These are phyloP conservation scores for Bruguiera gymnorhiza DNA, from an alignment of 345 rosid genomes.

Conservation along the genomic window DNA sequence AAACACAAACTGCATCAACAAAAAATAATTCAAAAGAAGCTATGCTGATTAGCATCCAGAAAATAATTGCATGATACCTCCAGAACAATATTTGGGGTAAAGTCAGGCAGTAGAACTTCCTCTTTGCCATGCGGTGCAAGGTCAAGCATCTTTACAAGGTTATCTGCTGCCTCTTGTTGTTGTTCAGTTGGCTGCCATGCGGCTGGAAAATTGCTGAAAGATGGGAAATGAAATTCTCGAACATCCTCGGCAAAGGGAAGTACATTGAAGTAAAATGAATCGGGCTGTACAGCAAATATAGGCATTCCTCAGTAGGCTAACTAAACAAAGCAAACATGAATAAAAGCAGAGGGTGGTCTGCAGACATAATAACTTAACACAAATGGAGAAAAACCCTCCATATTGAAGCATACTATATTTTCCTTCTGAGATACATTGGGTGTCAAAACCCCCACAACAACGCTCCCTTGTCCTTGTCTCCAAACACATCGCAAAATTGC, in stretches of 20 bases:
- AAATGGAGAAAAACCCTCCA: not conserved
- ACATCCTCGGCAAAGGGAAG: slow-evolving; percentile 90
- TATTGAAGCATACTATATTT: slow-evolving; percentile 49
- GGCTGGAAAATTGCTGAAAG: slow-evolving; percentile 65
- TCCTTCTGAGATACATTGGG: slow-evolving; percentile 70
- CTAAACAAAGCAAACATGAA: slow-evolving; percentile 14
- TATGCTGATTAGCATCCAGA: not conserved
- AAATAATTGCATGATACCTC: slow-evolving; percentile 43
- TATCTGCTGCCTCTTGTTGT: slow-evolving; percentile 81
- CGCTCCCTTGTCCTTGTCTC: slow-evolving; percentile 78
- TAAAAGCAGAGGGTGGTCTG: not conserved
- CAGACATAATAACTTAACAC: slow-evolving; percentile 3
- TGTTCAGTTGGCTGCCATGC: slow-evolving; percentile 70
- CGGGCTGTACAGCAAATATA: slow-evolving; percentile 54
- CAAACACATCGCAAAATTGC: slow-evolving; percentile 94
- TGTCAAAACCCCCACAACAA: slow-evolving; percentile 74
- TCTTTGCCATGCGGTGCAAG: slow-evolving; percentile 66
- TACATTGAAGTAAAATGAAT: slow-evolving; percentile 82
- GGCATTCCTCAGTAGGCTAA: slow-evolving; percentile 11
- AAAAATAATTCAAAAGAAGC: not conserved
- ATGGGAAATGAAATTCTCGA: slow-evolving; percentile 86
- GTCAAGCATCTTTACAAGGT: slow-evolving; percentile 78
- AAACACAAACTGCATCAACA: not conserved
- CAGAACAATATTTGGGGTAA: slow-evolving; percentile 83
- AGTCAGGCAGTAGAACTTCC: slow-evolving; percentile 67